These are phyloP conservation scores for Lotus japonicus DNA, from an alignment of 306 rosid species.

Conservation along the genomic window DNA sequence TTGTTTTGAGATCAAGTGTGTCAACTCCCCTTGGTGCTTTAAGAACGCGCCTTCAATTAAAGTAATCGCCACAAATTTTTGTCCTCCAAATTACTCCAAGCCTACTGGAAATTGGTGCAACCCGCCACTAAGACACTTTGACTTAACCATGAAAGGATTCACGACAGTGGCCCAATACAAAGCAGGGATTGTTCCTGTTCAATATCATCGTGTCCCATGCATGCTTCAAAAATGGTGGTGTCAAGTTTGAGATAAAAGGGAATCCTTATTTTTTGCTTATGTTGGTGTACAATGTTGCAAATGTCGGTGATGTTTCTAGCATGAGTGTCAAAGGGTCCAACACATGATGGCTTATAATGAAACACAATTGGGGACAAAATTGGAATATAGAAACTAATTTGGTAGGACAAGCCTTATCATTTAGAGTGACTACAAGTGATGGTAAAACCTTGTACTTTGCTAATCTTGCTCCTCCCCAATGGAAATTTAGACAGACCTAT, in stretches of 20 bases:
- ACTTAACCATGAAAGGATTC: slow-evolving; percentile 61
- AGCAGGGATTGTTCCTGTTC: slow-evolving; percentile 57
- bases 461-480: slow-evolving; percentile 35
- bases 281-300: slow-evolving; percentile 47
- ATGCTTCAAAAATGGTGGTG: slow-evolving; percentile 36
- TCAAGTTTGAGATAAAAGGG: slow-evolving; percentile 47
- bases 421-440: slow-evolving; percentile 40
- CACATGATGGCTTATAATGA: slow-evolving; percentile 32
- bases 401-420: slow-evolving; percentile 50
- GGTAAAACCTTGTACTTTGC: slow-evolving; percentile 20
- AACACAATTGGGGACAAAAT: slow-evolving; percentile 52
- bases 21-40: slow-evolving; percentile 40
- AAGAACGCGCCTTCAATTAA: slow-evolving; percentile 24
- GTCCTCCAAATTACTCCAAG: slow-evolving; percentile 45
- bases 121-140: slow-evolving; percentile 64
- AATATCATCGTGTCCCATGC: slow-evolving; percentile 31
- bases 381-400: slow-evolving; percentile 22
- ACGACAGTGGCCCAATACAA: slow-evolving; percentile 25
- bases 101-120: slow-evolving; percentile 51
- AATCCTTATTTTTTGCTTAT: slow-evolving; percentile 37
- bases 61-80: slow-evolving; percentile 57
- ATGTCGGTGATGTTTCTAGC: slow-evolving; percentile 37
- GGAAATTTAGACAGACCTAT: slow-evolving; percentile 51
- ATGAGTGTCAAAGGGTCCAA: slow-evolving; percentile 33
- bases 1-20: slow-evolving; percentile 51